phyloP scores from a whole-genome alignment of 257 asterid species.

The Misopates orontium region DNA sequence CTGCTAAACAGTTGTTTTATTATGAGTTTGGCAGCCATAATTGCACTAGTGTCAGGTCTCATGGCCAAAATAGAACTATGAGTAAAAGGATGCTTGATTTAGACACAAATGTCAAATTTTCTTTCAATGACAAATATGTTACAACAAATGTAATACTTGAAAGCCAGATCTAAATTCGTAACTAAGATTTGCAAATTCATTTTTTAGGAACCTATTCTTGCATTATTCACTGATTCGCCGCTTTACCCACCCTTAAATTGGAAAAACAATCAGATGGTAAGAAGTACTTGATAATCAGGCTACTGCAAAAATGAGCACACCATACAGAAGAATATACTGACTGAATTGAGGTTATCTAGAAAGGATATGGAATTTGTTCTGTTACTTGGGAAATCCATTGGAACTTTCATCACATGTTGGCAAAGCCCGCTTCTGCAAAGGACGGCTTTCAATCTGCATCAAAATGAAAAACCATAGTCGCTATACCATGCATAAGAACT shows the following conservation, averaged over 20 bases:
- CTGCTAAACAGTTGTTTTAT: not conserved
- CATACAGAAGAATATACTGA: not conserved
- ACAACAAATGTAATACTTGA: too few relatives aligned
- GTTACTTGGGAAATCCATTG: slow-evolving; percentile 67
- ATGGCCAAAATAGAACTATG: not conserved
- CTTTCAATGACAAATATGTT: too few relatives aligned
- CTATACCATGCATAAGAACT: slow-evolving; percentile 18
- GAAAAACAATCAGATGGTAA: too few relatives aligned
- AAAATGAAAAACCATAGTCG: slow-evolving; percentile 9
- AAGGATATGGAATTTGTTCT: slow-evolving; percentile 11
- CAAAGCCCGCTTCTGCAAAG: slow-evolving; percentile 81
- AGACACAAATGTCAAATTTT: too few relatives aligned
- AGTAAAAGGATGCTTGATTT: not conserved
- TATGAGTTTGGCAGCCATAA: slow-evolving; percentile 6
- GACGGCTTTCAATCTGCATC: slow-evolving; percentile 94
- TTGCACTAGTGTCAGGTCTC: not conserved
- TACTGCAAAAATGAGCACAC: too few relatives aligned
- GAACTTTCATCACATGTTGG: slow-evolving; percentile 43
- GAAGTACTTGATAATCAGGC: too few relatives aligned
- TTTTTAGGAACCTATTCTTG: too few relatives aligned
- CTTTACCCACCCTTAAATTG: too few relatives aligned
- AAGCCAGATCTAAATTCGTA: too few relatives aligned
- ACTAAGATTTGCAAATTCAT: too few relatives aligned
- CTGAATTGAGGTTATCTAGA: not conserved
- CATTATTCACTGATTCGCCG: too few relatives aligned